Base-by-base conservation (phyloP, 306 rosid species). In the Quillaja saponaria region DNA sequence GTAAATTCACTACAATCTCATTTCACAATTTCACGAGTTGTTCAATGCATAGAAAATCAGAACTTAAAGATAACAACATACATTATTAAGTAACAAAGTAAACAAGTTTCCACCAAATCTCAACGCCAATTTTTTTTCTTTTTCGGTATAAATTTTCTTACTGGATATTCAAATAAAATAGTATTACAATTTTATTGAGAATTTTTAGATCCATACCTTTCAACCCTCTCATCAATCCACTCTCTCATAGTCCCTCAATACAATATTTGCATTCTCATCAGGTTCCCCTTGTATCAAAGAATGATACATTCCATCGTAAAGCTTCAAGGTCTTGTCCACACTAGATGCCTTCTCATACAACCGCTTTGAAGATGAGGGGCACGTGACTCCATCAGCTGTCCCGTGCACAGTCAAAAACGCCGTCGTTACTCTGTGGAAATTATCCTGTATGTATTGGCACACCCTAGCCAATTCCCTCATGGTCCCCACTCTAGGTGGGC, bases 271-370 rank as follows among this genome's bases (percentile, higher is more conserved):
- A 35, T 85, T 80, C 70, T 91, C 97, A 34, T 91, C 96, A 0
- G 96, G 76, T 77, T 91, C 98, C 2, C 98, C 98, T 55, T 91
- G 98, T 11, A 91, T 77, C 80, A 91, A 56, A 7, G 98, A 91
- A 55, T 88, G 98, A 55, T 88, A 91, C 98, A 91, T 88, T 52
- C 96, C 96, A 1, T 91, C 96, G 68, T 91, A 91, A 0, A 91
- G 65, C 90, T 86, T 91, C 87, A 91, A 71, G 6, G 67, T 82
- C 88, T 91, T 91, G 71, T 91, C 98, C 80, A 44, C 76, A 18
- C 85, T 81, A 0, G 84, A 68, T 47, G 88, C 95, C 64, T 84
- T 91, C 85, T 88, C 98, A 19, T 73, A 91, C 55, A 91, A 8
- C 7, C 86, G 20, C 71, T 82, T 69, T 0, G 98, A 91, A 11